phyloP scores from a whole-genome alignment of 345 rosid species.

The Dimocarpus longan region DNA sequence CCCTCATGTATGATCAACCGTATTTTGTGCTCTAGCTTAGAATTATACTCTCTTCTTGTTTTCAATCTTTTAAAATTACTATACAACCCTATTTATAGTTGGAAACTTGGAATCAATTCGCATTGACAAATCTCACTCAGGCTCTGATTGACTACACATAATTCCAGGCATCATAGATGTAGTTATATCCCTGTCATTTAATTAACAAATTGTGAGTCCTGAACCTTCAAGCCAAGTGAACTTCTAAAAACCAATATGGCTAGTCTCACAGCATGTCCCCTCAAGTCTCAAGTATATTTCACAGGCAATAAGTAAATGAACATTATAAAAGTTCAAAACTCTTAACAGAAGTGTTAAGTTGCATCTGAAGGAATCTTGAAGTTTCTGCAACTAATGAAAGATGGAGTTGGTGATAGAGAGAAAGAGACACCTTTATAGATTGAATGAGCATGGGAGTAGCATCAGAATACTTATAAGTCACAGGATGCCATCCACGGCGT shows the following conservation, averaged over 20 bases:
- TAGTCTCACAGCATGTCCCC: background rate
- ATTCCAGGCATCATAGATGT: background rate
- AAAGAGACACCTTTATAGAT: constrained; percentile 68
- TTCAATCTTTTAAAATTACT: background rate
- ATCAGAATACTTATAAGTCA: constrained; percentile 77
- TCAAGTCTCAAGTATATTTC: background rate
- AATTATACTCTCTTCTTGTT: background rate
- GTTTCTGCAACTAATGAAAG: background rate
- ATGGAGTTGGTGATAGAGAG: background rate
- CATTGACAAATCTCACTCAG: background rate
- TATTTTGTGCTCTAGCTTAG: background rate
- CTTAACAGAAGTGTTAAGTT: background rate
- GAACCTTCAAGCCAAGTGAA: background rate
- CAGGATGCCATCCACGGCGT: constrained; percentile 96
- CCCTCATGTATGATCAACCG: background rate
- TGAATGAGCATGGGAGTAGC: constrained; percentile 69
- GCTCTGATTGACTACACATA: background rate
- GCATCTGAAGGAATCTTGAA: background rate
- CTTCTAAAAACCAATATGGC: background rate
- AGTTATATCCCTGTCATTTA: background rate
- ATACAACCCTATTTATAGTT: too few species aligned
- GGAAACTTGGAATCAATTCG: background rate
- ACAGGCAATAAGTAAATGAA: background rate
- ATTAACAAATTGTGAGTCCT: background rate
- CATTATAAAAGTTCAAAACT: background rate